phyloP scores from a whole-genome alignment of 1,284 basidiomycete genomes.

The Tylopilus sp. region DNA sequence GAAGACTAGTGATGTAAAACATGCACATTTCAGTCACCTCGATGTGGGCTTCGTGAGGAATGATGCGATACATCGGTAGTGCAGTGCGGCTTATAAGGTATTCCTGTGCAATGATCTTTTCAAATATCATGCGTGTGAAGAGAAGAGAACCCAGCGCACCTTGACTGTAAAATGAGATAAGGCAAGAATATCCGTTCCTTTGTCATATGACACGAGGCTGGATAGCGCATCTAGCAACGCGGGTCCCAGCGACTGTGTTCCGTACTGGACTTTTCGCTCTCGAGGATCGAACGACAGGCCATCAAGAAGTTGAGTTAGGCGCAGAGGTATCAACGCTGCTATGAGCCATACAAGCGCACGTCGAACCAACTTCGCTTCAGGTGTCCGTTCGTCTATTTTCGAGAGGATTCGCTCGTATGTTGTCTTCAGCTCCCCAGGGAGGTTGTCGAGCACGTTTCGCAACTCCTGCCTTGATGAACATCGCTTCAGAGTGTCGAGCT shows the following conservation, averaged over 20 bases:
- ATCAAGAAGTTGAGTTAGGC: constrained; percentile 2
- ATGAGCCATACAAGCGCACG: constrained; percentile 4
- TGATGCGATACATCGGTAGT: constrained; percentile 1
- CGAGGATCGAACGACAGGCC: not conserved
- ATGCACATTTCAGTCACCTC: constrained; percentile 7
- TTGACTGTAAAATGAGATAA: constrained; percentile 14
- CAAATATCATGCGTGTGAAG: not conserved
- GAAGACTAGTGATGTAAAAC: not conserved
- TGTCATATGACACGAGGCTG: constrained; percentile 8
- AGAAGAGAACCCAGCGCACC: not conserved
- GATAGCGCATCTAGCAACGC: not conserved
- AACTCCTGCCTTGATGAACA: not conserved
- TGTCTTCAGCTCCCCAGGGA: not conserved
- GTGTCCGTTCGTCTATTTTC: constrained; percentile 1
- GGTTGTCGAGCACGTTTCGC: not conserved
- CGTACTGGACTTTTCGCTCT: too few relatives aligned
- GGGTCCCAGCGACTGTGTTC: not conserved
- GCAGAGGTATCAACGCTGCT: constrained; percentile 5
- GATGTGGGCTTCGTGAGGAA: not conserved
- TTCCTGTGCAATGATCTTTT: not conserved
- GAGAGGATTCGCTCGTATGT: constrained; percentile 6
- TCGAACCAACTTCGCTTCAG: constrained; percentile 3
- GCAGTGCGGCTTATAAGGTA: not conserved
- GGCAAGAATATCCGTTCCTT: constrained; percentile 1
- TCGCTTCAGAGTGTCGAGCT: constrained; percentile 6